Evolutionary conservation across 2,329 filamentous ascomycete species (phyloP), one percentile per base, ranked within the genome.

Genomic region (Diaporthe nobilis): DNA sequence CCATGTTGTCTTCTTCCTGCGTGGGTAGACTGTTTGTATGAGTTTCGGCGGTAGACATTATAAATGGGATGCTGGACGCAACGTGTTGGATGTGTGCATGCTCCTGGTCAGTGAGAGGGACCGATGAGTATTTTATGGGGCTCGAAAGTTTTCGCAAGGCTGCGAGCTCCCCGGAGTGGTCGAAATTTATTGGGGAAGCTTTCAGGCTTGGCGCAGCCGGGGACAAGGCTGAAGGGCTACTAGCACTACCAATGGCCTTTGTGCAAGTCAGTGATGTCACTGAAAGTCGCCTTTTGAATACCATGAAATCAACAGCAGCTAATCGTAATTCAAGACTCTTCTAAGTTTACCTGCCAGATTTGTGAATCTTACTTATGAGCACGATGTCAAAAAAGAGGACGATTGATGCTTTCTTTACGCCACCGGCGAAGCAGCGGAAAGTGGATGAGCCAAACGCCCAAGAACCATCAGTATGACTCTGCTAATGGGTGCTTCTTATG

Each of bases 331-430:
- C 6, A 25, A 28, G n/a, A 15, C 22, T 34, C 22, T 39, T 0
- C 44, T 5, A 22, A 51, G 4, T 22, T 5, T 37, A 12, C 20
- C n/a, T 28, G 22, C 9, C 12, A 20, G 8, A 28, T 17, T 10
- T 25, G 10, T 13, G 34, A 39, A 10, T 9, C 39, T 22, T 6
- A 9, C 17, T 34, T 0, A 68, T 34, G 31, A 74, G 25, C 25
- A 77, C 67, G 74, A 81, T 85, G 83, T 82, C 85, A 0, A 85
- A 84, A 71, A 92, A 93, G 81, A 88, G 93, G 74, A 94, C 93
- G 0, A 86, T 95, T 1, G 92, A 95, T 77, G 85, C 89, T 15
- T 95, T 95, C 85, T 95, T 95, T 83, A 85, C 86, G 42, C 87
- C 89, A 1, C 81, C 85, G 31, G 76, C 81, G 4, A 87, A 90